These are phyloP conservation scores for Penicillium palitans DNA, from an alignment of 2,329 filamentous ascomycete genomes.

Conservation along the genomic window DNA sequence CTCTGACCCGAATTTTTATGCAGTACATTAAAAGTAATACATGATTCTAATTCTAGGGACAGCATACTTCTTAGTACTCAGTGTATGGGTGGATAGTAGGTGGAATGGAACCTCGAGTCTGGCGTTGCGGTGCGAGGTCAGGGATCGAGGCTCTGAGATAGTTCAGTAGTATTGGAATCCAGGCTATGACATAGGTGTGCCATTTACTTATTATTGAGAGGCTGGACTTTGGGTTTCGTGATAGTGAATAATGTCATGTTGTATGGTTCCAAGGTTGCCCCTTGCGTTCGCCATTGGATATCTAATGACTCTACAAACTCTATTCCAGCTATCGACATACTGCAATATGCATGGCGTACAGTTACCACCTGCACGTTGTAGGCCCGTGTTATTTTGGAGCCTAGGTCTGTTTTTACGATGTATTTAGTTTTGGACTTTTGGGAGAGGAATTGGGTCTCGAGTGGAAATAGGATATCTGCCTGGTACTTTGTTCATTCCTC, in stretches of 20 bases:
- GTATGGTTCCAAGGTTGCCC: background rate
- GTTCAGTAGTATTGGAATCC: background rate
- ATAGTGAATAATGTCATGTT: background rate
- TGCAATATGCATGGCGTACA: constrained; percentile 22
- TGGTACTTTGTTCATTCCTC: background rate
- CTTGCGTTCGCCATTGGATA: constrained; percentile 15
- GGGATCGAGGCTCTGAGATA: background rate
- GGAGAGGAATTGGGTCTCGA: background rate
- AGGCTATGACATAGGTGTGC: background rate
- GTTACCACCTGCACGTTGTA: background rate
- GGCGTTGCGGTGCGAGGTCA: background rate
- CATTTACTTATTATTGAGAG: background rate
- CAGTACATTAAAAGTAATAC: background rate
- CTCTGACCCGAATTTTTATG: background rate
- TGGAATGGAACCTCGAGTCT: background rate
- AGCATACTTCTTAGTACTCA: background rate
- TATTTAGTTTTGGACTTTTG: background rate
- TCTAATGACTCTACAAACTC: background rate
- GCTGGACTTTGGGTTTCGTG: background rate
- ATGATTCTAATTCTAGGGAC: background rate
- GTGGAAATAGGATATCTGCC: background rate
- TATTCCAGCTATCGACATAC: constrained; percentile 10
- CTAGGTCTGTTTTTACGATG: background rate
- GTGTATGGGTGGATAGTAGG: background rate
- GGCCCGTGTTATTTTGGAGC: background rate